Percentiles rank a stretch among this genome's conserved stretches.
Conservation (phyloP, 1,139 yeast genomes). For the Diutina ranongensis region DNA sequence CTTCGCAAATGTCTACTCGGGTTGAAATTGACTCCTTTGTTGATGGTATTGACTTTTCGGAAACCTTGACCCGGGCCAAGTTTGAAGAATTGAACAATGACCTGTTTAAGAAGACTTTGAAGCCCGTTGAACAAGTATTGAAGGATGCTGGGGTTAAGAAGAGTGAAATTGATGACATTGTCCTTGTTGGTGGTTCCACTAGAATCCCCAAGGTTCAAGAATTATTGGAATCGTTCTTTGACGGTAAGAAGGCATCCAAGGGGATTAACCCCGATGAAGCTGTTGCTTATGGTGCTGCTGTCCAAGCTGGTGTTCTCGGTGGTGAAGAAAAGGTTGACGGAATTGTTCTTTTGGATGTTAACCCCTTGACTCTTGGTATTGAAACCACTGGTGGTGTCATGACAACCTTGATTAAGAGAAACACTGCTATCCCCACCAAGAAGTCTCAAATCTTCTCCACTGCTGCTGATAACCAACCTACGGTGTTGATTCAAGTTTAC, state of each 20-base stretch:
- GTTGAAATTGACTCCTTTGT: constrained; percentile 26
- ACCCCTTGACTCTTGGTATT: constrained; percentile 92
- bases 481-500: constrained; percentile 89
- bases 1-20: constrained; percentile 24
- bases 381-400: constrained; percentile 97
- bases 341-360: constrained; percentile 53
- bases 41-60: constrained; percentile 30
- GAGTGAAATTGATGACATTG: constrained; percentile 7
- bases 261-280: constrained; percentile 7
- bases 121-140: constrained; percentile 26
- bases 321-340: constrained; percentile 6
- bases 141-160: constrained; percentile 7
- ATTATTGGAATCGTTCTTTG: constrained; percentile 6
- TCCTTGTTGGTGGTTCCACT: constrained; percentile 7
- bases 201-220: constrained; percentile 7
- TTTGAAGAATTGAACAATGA: constrained; percentile 30
- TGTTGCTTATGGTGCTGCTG: constrained; percentile 6
- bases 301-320: constrained; percentile 6
- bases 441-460: constrained; percentile 96
- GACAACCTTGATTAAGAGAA: constrained; percentile 95
- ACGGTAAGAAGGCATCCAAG: constrained; percentile 7
- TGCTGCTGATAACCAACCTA: constrained; percentile 91
- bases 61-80: constrained; percentile 30
- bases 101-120: constrained; percentile 28
- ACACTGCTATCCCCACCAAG: constrained; percentile 93